Evolutionary conservation across 2,329 filamentous ascomycete genomes (phyloP), one percentile per base, ranked within the genome.

Genomic region (Pseudogymnoascus sp.): DNA sequence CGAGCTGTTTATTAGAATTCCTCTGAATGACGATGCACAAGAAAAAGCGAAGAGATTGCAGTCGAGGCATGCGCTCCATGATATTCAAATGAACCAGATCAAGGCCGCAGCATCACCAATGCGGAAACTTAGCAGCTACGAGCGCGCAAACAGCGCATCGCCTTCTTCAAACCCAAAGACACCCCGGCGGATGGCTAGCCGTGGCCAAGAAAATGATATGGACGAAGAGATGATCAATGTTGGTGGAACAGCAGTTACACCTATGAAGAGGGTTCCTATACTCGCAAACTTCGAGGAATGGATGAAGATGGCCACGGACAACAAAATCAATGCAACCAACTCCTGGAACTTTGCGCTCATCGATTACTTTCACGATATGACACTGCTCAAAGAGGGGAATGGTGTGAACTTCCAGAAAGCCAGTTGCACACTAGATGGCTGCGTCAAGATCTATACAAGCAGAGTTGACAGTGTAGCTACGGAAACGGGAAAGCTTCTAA

Each of bases 271-370:
- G 64, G 90, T 96, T 29, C 94, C 94, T 1, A 89, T 99, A 68
- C 80, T 99, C 61, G 94, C 94, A 71, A 99, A 99, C 76, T 99
- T 97, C 70, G 94, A 99, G 74, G 94, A 99, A 74, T 97, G 93
- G 94, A 97, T 99, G 92, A 99, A 97, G 81, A 96, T 99, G 92
- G 94, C 94, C 1, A 97, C 94, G 13, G 94, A 99, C 78, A 99
- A 99, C 78, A 94, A 94, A 76, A 99, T 99, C 80, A 99, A 97
- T 73, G 93, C 94, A 58, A 86, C 88, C 63, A 99, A 99, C 75
- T 97, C 92, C 31, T 99, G 94, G 94, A 97, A 97, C 74, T 97
- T 99, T 76, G 94, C 94, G n/a, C 83, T 99, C 15, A 99, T 99
- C 72, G 94, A 99, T 75, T 99, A 99, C 76, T 99, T 99, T 71